These are phyloP conservation scores for Exophiala phaeomuriformis DNA, from an alignment of 2,329 filamentous ascomycete species.

Conservation along the genomic window DNA sequence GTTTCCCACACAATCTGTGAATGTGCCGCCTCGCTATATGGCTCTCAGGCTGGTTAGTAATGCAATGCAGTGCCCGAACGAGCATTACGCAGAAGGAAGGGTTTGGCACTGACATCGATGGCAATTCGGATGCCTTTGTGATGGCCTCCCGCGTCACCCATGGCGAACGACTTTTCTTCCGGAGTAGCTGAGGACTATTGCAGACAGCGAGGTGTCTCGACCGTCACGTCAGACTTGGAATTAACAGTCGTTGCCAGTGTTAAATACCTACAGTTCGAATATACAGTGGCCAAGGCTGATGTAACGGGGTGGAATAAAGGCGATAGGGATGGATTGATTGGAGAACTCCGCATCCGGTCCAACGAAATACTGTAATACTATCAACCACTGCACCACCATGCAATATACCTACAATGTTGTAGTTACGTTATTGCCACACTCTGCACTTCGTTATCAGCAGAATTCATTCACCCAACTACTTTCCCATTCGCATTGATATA, in stretches of 20 bases:
- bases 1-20: conserved; percentile 87
- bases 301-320: too few species aligned
- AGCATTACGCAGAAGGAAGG: neutral
- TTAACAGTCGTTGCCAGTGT: neutral
- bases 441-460: too few species aligned
- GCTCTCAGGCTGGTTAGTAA: conserved; percentile 12
- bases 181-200: too few species aligned
- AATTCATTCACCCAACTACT: too few species aligned
- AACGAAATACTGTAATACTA: neutral
- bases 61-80: too few species aligned
- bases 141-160: conserved; percentile 23
- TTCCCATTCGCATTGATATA: too few species aligned
- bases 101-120: conserved; percentile 31
- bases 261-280: neutral
- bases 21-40: conserved; percentile 68
- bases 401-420: neutral
- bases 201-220: too few species aligned
- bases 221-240: too few species aligned
- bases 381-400: neutral
- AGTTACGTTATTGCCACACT: neutral
- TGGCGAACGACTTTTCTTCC: conserved; percentile 4
- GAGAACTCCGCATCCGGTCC: conserved; percentile 4
- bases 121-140: conserved; percentile 33
- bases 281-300: too few species aligned
- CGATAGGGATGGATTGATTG: neutral